Evolutionary conservation across 1,139 yeast species (phyloP), one percentile per base, ranked within the genome.

Genomic region (Yarrowia galli): DNA sequence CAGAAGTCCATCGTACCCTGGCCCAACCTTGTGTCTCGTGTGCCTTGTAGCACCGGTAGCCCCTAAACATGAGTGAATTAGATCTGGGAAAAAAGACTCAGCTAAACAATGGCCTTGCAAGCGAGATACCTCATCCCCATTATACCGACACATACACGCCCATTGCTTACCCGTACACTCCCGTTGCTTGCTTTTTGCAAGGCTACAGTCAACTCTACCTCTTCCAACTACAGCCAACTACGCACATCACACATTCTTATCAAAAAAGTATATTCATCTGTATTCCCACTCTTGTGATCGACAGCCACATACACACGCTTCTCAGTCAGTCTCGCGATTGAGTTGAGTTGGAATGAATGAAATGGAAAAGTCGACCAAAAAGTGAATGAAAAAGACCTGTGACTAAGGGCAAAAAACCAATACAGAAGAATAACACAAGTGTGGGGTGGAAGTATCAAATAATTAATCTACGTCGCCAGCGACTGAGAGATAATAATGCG

Each of bases 391-490:
- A 53, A 42, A 42, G 16, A 42, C 46, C 25, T 20, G 43, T 40
- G 20, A 51, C 56, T 32, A 51, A 8, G 10, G 32, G 32, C 8
- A 5, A 53, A 53, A 53, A 36, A 53, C 15, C 12, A 15, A 53
- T 53, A 53, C 61, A 54, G 61, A 20, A 25, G 12, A 48, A 46
- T 16, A 36, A 18, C n/a, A n/a, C 32, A 36, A 32, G 25, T 4
- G 28, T 16, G 32, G 6, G n/a, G 56, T 18, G 18, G 22, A 54
- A 54, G 45, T 53, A 53, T 53, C 60, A 53, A 36, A 53, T 36
- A 53, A 40, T 54, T 54, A 54, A 54, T 54, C 61, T 54, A 54
- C 61, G 61, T 54, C 61, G 61, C 61, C 61, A 38, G 61, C 61
- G 61, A 54, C 61, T 54, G 15, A 40, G 60, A 53, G 60, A 53